Conservation (phyloP, 805 yeast genomes). For the Diddensiella transvaalensis region DNA sequence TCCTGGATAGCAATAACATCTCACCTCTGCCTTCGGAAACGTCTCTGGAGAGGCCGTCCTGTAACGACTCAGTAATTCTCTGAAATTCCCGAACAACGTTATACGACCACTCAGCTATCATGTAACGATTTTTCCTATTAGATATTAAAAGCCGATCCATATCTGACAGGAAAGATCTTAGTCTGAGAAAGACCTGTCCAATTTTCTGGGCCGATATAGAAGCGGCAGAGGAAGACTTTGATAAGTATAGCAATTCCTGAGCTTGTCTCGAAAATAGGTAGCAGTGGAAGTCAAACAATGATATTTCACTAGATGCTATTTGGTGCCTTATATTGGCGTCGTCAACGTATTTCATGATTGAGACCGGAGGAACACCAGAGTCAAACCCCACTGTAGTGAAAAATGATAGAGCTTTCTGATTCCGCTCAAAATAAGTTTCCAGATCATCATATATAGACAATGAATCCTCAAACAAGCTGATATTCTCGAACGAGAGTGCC, state of each 20-base stretch:
- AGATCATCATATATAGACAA: constrained; percentile 49
- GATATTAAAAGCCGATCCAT: constrained; percentile 29
- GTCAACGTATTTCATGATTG: constrained; percentile 23
- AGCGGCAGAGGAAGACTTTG: constrained; percentile 27
- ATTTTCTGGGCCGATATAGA: constrained; percentile 21
- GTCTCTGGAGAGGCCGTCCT: constrained; percentile 33
- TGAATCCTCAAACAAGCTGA: constrained; percentile 61
- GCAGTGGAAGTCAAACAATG: constrained; percentile 38
- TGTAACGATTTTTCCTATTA: constrained; percentile 21
- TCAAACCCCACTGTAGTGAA: constrained; percentile 32
- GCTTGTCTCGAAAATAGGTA: constrained; percentile 38
- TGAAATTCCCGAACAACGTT: constrained; percentile 42
- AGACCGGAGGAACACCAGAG: constrained; percentile 11
- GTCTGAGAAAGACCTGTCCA: constrained; percentile 31
- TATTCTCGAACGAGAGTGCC: constrained; percentile 49
- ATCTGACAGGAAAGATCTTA: constrained; percentile 41
- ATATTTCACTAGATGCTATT: constrained; percentile 35
- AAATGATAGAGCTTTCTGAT: constrained; percentile 29
- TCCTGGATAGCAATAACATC: constrained; percentile 38
- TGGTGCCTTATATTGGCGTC: constrained; percentile 24
- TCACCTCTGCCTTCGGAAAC: constrained; percentile 41
- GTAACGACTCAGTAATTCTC: constrained; percentile 29
- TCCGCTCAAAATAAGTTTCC: constrained; percentile 31
- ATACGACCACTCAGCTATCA: constrained; percentile 35
- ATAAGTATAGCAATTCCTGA: constrained; percentile 30